Base-by-base conservation (phyloP, 2,329 filamentous ascomycete genomes). In the Pseudogymnoascus sp. region DNA sequence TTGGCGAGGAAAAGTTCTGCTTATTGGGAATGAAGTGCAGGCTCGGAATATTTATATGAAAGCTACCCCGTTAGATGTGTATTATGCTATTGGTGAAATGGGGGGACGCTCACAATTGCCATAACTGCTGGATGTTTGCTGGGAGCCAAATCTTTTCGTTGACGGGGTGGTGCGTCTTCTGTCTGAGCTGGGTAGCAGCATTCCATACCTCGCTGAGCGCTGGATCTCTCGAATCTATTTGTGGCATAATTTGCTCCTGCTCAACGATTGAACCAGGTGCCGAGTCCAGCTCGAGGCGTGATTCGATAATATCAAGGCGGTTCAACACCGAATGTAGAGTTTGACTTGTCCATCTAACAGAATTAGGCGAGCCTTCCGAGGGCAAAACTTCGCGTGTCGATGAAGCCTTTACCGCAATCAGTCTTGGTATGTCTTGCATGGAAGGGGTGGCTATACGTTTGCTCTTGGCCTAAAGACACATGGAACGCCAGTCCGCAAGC, bases 21-120 rank as follows among this genome's bases (percentile, higher is more conserved):
- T 76, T 78, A 19, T 72, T 74, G 0, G 78, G 77, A 10, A 79
- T 71, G 60, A 79, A 80, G 64, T 79, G 78, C 2, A 80, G 66
- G 0, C 76, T 76, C 0, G 76, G 77, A 73, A 79, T 78, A 35
- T 73, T 76, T 33, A 77, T 75, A 63, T 80, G 75, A 60, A 79
- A 79, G 4, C 76, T 78, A 50, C 6, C 50, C 8, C 31, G n/a
- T 62, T 38, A 22, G 41, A 64, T 26, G 62, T 33, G 50, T 7
- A 22, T 12, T 10, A 16, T 22, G 10, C 12, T 10, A n/a, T 24
- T 24, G 22, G 6, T n/a, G 19, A 50, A 64, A 11, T n/a, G 26
- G 22, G 7, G 40, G 12, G 14, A 2, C 6, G 22, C 69, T 63
- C 65, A 73, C 72, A 71, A 73, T 11, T 72, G 68, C 75, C 74